A percentile compares a stretch with the other conserved stretches of the same genome.
Conservation (phyloP, 768 basidiomycete genomes). For the Boletus bicolor region DNA sequence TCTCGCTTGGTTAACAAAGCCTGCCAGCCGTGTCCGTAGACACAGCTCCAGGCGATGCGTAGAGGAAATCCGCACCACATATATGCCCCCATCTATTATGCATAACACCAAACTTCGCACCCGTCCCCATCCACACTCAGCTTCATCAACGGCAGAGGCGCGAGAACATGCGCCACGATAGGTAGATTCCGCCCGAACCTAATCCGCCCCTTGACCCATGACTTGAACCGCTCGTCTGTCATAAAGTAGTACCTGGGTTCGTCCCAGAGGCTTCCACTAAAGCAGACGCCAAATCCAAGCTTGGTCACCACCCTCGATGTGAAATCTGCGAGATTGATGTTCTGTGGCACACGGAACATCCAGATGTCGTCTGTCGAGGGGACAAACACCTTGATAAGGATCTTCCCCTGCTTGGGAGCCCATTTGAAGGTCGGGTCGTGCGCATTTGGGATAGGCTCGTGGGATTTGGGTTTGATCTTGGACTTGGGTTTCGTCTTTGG, state of each 20-base stretch:
- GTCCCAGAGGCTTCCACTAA: slow-evolving; percentile 33
- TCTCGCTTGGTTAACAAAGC: not conserved
- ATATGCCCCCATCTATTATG: not conserved
- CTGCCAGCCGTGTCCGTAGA: not conserved
- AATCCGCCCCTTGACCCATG: slow-evolving; percentile 34
- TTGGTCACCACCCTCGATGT: slow-evolving; percentile 32
- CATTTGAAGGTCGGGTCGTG: slow-evolving; percentile 20
- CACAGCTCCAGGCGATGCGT: not conserved
- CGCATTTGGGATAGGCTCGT: not conserved
- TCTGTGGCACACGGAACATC: slow-evolving; percentile 35
- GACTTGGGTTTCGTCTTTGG: slow-evolving; percentile 3
- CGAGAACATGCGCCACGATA: slow-evolving; percentile 30
- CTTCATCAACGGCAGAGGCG: slow-evolving; percentile 14
- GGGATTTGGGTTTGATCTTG: not conserved
- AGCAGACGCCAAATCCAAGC: slow-evolving; percentile 35
- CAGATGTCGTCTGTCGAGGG: slow-evolving; percentile 40
- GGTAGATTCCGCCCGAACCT: slow-evolving; percentile 36
- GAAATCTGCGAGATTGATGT: slow-evolving; percentile 31
- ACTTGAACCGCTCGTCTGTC: slow-evolving; percentile 32
- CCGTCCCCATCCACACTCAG: slow-evolving; percentile 15
- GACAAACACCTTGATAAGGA: slow-evolving; percentile 39
- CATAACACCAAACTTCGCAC: slow-evolving; percentile 25
- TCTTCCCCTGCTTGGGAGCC: slow-evolving; percentile 34
- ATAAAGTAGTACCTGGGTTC: slow-evolving; percentile 28
- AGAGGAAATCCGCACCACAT: not conserved